A percentile compares a stretch with the other conserved stretches of the same genome.
Conservation (phyloP, 768 basidiomycete species). For the Trametes coccinea region DNA sequence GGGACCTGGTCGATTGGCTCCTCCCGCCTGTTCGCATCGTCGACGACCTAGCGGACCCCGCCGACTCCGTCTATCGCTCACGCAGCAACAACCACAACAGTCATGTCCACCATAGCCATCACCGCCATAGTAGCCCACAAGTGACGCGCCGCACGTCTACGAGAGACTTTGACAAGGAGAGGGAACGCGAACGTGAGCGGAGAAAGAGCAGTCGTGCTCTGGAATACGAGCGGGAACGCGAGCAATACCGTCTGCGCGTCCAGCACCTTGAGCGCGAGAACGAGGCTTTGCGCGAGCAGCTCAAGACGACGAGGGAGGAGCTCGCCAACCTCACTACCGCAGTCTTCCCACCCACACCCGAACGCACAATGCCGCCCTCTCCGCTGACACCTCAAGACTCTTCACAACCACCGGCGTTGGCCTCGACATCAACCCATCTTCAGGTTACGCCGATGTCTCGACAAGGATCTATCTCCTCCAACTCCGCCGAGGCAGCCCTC, state of each 20-base stretch:
- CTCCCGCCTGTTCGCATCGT: conserved; percentile 32
- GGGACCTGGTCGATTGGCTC: conserved; percentile 34
- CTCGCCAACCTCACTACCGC: conserved; percentile 21
- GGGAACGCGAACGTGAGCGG: conserved; percentile 22
- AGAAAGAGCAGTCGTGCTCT: conserved; percentile 6
- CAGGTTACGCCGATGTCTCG: neutral
- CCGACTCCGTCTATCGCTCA: conserved; percentile 20
- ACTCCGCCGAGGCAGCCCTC: conserved; percentile 20
- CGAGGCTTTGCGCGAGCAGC: conserved; percentile 25
- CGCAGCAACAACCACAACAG: conserved; percentile 14
- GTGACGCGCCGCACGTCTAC: conserved; percentile 11
- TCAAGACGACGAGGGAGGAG: conserved; percentile 21
- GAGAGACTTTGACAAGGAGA: conserved; percentile 16
- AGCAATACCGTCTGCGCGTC: conserved; percentile 23
- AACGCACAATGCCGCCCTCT: conserved; percentile 12
- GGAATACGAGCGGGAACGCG: conserved; percentile 24
- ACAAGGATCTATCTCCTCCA: neutral
- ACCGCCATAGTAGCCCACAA: neutral
- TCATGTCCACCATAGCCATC: conserved; percentile 1
- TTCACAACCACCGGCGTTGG: neutral
- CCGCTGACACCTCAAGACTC: conserved; percentile 4
- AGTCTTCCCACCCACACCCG: conserved; percentile 19
- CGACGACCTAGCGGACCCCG: conserved; percentile 31
- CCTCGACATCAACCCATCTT: neutral
- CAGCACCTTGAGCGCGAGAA: conserved; percentile 31